Evolutionary conservation across 1,284 basidiomycete genomes (phyloP), one percentile per base, ranked within the genome.

Genomic region (Sporisorium graminicola): DNA sequence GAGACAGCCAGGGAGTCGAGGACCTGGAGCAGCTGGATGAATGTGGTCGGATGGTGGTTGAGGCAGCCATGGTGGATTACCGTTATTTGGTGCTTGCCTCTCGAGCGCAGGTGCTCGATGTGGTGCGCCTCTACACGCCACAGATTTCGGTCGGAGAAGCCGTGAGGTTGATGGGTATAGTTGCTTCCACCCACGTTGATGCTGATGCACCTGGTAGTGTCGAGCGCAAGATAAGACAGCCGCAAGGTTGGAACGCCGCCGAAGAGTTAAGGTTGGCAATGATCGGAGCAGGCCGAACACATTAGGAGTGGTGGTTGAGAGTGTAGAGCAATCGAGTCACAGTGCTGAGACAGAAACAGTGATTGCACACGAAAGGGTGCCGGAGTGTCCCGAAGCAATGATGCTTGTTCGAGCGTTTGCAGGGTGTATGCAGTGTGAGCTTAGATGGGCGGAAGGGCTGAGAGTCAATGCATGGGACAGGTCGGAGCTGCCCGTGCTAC

Each of bases 1-100:
- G 65, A n/a, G 74, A 76, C 9, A 65, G 50, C 69, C 65, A 72
- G 18, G 74, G 74, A 14, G 69, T 76, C 12, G 61, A 62, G 4
- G 74, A 46, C 13, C 53, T 69, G 16, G 74, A 68, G 56, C 65
- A 65, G 65, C 14, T 57, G 49, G 63, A 33, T 58, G 73, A 70
- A 53, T 63, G 63, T 27, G 73, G 54, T 26, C 52, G 55, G 24
- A 72, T 40, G 12, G 53, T 59, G 14, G 67, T 58, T 2, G 67
- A 64, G 5, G 64, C 60, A 29, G 67, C 64, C 73, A 75, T 70
- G 14, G 4, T 60, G 61, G 40, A 40, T 12, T 22, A 20, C 1
- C 33, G 14, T 9, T 5, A 43, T 24, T 5, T 43, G 37, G 4
- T 40, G 16, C 16, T 18, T 18, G 49, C 29, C 49, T 20, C 40